Evolutionary conservation across 1,139 yeast genomes (phyloP).

Genomic region (Taphrina confusa): DNA sequence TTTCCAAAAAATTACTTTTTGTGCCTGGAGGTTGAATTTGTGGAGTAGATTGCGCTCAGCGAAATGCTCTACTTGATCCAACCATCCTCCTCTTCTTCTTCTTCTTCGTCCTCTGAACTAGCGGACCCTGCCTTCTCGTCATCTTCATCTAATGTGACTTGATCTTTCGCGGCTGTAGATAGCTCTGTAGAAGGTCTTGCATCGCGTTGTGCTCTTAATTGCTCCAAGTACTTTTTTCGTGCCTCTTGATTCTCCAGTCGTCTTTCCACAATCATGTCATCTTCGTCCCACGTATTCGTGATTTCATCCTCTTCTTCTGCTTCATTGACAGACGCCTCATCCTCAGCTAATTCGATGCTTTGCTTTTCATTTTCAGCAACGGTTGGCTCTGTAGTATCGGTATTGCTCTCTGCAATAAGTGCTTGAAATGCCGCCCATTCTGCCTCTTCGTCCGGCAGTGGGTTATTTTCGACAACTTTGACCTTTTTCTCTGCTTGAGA

Average conservation of each 20-base stretch:
- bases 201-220: conserved; percentile 6
- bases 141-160: neutral
- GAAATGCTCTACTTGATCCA: neutral
- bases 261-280: conserved; percentile 14
- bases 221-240: conserved; percentile 15
- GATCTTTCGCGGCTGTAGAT: neutral
- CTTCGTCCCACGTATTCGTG: conserved; percentile 2
- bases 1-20: neutral
- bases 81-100: conserved; percentile 12
- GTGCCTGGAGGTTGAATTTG: conserved; percentile 3
- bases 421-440: conserved; percentile 31
- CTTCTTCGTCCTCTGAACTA: neutral
- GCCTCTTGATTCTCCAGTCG: conserved; percentile 27
- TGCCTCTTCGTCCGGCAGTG: conserved; percentile 14
- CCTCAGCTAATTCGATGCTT: neutral
- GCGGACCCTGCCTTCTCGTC: neutral
- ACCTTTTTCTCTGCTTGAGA: neutral
- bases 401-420: conserved; percentile 1
- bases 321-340: conserved; percentile 2
- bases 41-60: neutral
- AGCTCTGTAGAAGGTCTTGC: neutral
- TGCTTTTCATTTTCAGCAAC: neutral
- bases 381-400: neutral
- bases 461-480: neutral
- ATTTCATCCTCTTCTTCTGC: conserved; percentile 4